Conservation (phyloP, 805 yeast genomes). For the Candida nitratophila region DNA sequence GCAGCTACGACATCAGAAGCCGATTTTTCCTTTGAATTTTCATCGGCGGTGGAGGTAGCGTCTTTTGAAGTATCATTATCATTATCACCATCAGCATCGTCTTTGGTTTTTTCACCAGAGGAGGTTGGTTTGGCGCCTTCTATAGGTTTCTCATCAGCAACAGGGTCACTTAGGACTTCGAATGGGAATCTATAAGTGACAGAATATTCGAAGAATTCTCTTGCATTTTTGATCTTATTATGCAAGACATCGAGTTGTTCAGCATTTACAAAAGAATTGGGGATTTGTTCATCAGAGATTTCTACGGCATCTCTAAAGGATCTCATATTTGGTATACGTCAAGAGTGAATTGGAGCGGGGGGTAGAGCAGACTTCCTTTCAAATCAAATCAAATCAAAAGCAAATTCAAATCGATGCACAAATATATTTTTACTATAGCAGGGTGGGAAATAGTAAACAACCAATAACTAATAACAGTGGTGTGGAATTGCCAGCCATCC, state of each 20-base stretch:
- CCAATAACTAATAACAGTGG: neutral
- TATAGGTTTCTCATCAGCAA: neutral
- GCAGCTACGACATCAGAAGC: neutral
- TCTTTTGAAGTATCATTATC: too few relatives aligned
- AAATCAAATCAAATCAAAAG: neutral
- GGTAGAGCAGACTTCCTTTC: too few relatives aligned
- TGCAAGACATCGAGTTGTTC: neutral
- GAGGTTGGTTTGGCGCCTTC: neutral
- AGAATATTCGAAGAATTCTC: neutral
- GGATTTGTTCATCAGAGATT: neutral
- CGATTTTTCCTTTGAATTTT: too few relatives aligned
- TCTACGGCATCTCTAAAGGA: neutral
- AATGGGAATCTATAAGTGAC: neutral
- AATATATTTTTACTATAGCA: too few relatives aligned
- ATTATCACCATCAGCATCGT: too few relatives aligned
- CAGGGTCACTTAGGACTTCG: neutral
- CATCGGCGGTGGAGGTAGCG: too few relatives aligned
- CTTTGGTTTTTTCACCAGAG: too few relatives aligned
- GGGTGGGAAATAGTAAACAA: too few relatives aligned
- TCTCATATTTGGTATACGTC: neutral
- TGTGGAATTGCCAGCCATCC: neutral
- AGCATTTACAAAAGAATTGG: neutral
- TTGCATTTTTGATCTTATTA: neutral
- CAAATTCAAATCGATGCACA: too few relatives aligned
- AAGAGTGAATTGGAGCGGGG: too few relatives aligned